Evolutionary conservation across 805 yeast species (phyloP).

Genomic region (Myxozyma kluyveri): DNA sequence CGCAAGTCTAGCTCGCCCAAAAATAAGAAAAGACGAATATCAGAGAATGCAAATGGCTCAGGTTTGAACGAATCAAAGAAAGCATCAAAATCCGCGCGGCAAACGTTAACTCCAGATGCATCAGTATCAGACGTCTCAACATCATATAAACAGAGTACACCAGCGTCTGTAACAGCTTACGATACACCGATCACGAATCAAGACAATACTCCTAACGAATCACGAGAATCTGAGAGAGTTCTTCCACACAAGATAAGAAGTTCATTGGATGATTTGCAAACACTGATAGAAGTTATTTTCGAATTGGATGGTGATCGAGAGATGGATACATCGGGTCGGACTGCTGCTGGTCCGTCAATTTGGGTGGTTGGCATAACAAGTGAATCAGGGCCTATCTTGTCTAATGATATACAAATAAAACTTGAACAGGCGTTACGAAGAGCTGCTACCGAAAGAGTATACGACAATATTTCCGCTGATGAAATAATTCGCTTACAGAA

Average conservation of each 20-base stretch:
- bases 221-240: too few species aligned
- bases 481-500: constrained; percentile 22
- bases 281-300: constrained; percentile 15
- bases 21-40: too few species aligned
- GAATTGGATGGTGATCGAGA: constrained; percentile 25
- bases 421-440: constrained; percentile 16
- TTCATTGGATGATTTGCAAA: constrained; percentile 8
- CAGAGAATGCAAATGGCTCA: too few species aligned
- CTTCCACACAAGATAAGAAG: too few species aligned
- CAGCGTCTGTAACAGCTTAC: neutral
- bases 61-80: too few species aligned
- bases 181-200: neutral
- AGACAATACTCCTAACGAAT: too few species aligned
- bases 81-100: too few species aligned
- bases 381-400: constrained; percentile 9
- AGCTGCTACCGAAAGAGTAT: constrained; percentile 1
- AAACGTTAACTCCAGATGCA: neutral
- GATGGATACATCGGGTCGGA: constrained; percentile 19
- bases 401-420: constrained; percentile 19
- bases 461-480: constrained; percentile 11
- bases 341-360: constrained; percentile 2
- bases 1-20: too few species aligned
- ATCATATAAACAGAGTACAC: neutral
- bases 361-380: constrained; percentile 12
- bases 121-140: neutral